Evolutionary conservation across 1,139 yeast genomes (phyloP), one percentile per base, ranked within the genome.

Genomic region (Candida tunisiensis): DNA sequence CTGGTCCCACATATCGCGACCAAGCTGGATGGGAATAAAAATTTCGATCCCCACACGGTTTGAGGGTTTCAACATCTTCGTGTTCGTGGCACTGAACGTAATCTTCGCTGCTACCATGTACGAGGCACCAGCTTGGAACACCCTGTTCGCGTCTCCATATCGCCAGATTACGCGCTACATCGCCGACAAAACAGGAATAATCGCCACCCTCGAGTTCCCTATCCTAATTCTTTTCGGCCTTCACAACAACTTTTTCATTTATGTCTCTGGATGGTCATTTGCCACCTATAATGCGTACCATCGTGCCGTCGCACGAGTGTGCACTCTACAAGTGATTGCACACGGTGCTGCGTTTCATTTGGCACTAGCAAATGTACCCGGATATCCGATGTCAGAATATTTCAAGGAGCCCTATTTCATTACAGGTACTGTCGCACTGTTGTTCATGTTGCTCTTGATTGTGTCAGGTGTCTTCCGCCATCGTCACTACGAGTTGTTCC

Each of bases 251-350:
- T 41, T 72, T 22, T 45, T 71, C 9, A 65, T 68, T 28, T 56
- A 63, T 57, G 23, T 68, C 3, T 69, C 80, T 0, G 68, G 75
- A 9, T 63, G 77, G 69, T 65, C 72, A 23, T 73, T 65, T 42
- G 52, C 78, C 3, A 62, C 73, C 0, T 72, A 66, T 38, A 65
- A 69, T 60, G 35, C 56, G 54, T 36, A 64, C 54, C 82, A 74
- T 40, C 53, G 74, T 27, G 74, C 78, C 60, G 41, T 69, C 2
- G 62, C 79, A 1, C 50, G 79, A 31, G 49, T 68, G 3, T 45
- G 61, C 1, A 59, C 68, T 33, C 28, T 55, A 1, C 77, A 72
- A 40, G 53, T 65, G 2, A 34, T 53, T 3, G 43, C 52, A 8
- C 58, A 53, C 25, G 47, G 57, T 1, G 44, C 46, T 18, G 37